These are phyloP conservation scores for Diutina ranongensis DNA, from an alignment of 1,139 yeast genomes.

Conservation along the genomic window DNA sequence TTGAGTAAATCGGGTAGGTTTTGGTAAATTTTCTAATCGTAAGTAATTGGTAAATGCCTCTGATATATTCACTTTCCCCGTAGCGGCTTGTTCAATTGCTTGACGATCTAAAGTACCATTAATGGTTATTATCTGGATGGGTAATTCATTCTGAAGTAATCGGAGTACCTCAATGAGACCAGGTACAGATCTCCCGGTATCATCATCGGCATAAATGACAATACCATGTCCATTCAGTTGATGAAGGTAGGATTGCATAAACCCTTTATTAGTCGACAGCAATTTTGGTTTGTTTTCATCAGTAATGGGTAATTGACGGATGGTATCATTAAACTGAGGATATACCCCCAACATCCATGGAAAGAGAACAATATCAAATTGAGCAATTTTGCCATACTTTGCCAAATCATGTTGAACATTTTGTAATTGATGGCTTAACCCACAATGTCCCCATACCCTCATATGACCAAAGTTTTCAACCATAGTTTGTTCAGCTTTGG, in stretches of 20 bases:
- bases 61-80: neutral
- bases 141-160: neutral
- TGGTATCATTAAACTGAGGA: neutral
- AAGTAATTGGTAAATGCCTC: neutral
- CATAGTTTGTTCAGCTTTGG: neutral
- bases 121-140: neutral
- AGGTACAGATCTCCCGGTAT: neutral
- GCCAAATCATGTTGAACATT: neutral
- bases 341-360: neutral
- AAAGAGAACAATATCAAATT: neutral
- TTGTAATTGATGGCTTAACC: neutral
- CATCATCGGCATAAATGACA: neutral
- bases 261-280: neutral
- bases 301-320: neutral
- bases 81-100: neutral
- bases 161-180: neutral
- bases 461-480: neutral
- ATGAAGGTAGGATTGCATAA: neutral
- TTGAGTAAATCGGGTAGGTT: neutral
- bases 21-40: neutral
- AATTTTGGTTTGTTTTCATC: neutral
- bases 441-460: conserved; percentile 4
- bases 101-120: neutral
- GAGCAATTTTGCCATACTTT: neutral
- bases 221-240: neutral